phyloP scores from a whole-genome alignment of 495 filamentous ascomycete species.

The Trichoderma erinaceum region DNA sequence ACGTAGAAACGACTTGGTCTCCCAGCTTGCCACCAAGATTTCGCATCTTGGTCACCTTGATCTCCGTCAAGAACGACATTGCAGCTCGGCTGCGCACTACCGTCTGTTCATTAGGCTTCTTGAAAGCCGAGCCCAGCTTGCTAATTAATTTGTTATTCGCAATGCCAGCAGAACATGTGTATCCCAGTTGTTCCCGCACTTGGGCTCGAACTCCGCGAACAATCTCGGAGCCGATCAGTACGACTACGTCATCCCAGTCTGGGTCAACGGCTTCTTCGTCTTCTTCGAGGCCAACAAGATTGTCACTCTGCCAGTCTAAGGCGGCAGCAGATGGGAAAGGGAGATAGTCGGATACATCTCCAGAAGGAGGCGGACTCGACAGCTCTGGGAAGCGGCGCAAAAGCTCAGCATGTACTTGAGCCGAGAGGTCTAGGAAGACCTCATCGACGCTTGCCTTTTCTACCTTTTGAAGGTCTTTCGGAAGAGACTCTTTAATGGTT shows the following conservation, averaged over 20 bases:
- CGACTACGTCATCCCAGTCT: conserved; percentile 94
- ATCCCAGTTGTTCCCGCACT: conserved; percentile 63
- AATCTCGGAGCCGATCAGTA: conserved; percentile 81
- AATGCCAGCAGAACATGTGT: conserved; percentile 87
- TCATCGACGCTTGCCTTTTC: conserved; percentile 92
- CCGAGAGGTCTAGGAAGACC: conserved; percentile 86
- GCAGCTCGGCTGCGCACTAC: conserved; percentile 79
- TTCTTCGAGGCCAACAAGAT: conserved; percentile 67
- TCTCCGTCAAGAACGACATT: conserved; percentile 69
- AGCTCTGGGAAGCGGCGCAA: conserved; percentile 77
- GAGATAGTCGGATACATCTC: conserved; percentile 64
- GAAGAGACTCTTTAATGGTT: conserved; percentile 69
- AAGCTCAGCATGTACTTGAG: conserved; percentile 68
- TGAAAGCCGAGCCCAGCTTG: conserved; percentile 82
- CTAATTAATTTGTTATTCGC: conserved; percentile 91
- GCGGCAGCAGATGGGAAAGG: conserved; percentile 69
- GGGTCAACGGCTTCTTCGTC: conserved; percentile 75
- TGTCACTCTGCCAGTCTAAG: conserved; percentile 76
- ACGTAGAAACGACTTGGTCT: conserved; percentile 68
- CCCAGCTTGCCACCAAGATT: conserved; percentile 96
- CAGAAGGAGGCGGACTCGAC: conserved; percentile 52
- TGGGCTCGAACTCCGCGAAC: conserved; percentile 64
- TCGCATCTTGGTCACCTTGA: conserved; percentile 95
- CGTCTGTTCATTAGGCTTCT: conserved; percentile 92
- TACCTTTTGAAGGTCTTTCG: conserved; percentile 56